Evolutionary conservation across 108 stramenopile genomes (phyloP).

Genomic region (Discostella stelligeroides): DNA sequence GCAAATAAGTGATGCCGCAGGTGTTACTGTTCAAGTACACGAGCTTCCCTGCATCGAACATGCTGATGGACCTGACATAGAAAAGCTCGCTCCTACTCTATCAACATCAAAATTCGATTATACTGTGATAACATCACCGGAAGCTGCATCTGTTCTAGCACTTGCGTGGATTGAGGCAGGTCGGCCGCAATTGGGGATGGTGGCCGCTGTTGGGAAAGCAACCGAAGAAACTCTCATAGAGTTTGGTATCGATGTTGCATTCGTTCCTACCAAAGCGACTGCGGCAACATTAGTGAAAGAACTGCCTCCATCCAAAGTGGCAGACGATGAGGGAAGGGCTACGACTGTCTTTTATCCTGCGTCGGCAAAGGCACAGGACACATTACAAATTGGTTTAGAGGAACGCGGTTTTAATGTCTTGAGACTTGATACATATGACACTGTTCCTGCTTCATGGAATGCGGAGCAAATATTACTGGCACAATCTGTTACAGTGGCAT

Average conservation of each 20-base stretch:
- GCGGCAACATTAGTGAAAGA: slow-evolving; percentile 69
- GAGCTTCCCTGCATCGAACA: slow-evolving; percentile 89
- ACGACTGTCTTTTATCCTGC: slow-evolving; percentile 78
- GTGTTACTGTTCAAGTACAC: slow-evolving; percentile 37
- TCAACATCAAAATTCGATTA: slow-evolving; percentile 57
- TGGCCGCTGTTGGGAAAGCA: slow-evolving; percentile 84
- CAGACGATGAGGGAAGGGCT: slow-evolving; percentile 22
- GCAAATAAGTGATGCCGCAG: slow-evolving; percentile 14
- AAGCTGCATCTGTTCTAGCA: slow-evolving; percentile 79
- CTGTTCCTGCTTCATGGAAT: slow-evolving; percentile 72
- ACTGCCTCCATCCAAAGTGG: slow-evolving; percentile 48
- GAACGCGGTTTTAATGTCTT: slow-evolving; percentile 64
- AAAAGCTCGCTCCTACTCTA: slow-evolving; percentile 48
- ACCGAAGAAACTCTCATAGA: slow-evolving; percentile 59
- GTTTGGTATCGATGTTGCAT: slow-evolving; percentile 62
- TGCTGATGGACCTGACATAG: slow-evolving; percentile 74
- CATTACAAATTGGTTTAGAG: slow-evolving; percentile 67
- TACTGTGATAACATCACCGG: slow-evolving; percentile 83
- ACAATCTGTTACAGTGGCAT: slow-evolving; percentile 58
- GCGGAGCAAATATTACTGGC: slow-evolving; percentile 54
- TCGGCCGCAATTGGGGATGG: slow-evolving; percentile 41
- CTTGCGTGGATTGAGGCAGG: slow-evolving; percentile 61
- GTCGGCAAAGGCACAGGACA: slow-evolving; percentile 70
- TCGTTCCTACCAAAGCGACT: slow-evolving; percentile 80
- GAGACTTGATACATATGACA: slow-evolving; percentile 86